Evolutionary conservation across 2,329 filamentous ascomycete genomes (phyloP).

Genomic region (Diaporthe capsici): DNA sequence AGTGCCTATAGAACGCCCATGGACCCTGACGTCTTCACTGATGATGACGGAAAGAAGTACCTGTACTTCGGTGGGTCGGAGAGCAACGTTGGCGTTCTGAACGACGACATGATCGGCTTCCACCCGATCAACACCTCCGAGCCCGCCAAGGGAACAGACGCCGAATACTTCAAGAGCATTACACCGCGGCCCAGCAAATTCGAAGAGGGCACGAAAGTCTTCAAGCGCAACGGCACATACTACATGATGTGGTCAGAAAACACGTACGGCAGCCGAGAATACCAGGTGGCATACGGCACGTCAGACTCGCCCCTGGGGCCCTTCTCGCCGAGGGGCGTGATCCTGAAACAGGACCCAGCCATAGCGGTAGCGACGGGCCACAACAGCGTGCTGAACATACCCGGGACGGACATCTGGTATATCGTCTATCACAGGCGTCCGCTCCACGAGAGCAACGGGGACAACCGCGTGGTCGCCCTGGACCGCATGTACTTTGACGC

Average conservation of each 20-base stretch:
- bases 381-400: slow-evolving; percentile 34
- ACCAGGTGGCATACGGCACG: slow-evolving; percentile 37
- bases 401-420: slow-evolving; percentile 37
- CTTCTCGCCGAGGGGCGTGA: neutral
- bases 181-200: slow-evolving; percentile 28
- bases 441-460: slow-evolving; percentile 1
- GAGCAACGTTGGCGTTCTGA: slow-evolving; percentile 21
- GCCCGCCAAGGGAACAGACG: neutral
- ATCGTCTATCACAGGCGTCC: slow-evolving; percentile 34
- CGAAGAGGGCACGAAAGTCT: slow-evolving; percentile 34
- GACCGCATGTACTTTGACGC: slow-evolving; percentile 33
- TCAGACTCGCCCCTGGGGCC: slow-evolving; percentile 35
- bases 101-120: slow-evolving; percentile 34
- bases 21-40: slow-evolving; percentile 59
- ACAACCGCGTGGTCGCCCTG: slow-evolving; percentile 25
- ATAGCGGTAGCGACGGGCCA: slow-evolving; percentile 34
- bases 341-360: slow-evolving; percentile 15
- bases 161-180: slow-evolving; percentile 21
- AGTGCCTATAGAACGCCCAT: slow-evolving; percentile 58
- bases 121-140: neutral
- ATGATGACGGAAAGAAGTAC: slow-evolving; percentile 55
- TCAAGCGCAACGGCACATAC: slow-evolving; percentile 29
- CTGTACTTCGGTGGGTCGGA: slow-evolving; percentile 43
- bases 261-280: slow-evolving; percentile 17
- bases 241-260: slow-evolving; percentile 42